phyloP scores from a whole-genome alignment of 345 rosid species.

The Hirschfeldia incana region DNA sequence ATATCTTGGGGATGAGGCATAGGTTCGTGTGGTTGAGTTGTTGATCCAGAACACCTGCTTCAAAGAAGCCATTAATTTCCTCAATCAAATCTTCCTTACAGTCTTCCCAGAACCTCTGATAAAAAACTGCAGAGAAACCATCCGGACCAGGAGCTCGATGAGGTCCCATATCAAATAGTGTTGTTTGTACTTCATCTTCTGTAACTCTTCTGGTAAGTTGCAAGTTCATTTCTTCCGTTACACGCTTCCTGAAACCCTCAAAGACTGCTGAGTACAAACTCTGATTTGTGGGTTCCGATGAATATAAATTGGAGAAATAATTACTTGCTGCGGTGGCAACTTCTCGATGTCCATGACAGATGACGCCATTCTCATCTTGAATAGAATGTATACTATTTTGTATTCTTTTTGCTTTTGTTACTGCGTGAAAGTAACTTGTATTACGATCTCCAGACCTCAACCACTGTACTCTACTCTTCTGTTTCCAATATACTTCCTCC shows the following conservation, averaged over 20 bases:
- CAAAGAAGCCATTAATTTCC: neutral
- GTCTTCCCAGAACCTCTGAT: neutral
- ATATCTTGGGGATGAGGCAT: neutral
- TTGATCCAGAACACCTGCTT: neutral
- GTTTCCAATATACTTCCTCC: neutral
- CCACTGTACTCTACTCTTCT: neutral
- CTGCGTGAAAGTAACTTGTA: neutral
- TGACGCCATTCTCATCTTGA: neutral
- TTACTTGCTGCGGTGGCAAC: neutral
- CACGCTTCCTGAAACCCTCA: neutral
- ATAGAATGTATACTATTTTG: neutral
- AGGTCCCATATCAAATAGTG: too few relatives aligned
- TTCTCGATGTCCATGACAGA: neutral
- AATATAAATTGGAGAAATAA: too few relatives aligned
- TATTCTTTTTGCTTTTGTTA: neutral
- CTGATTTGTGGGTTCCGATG: neutral
- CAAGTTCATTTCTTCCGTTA: neutral
- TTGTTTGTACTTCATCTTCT: neutral
- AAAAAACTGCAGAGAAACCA: neutral
- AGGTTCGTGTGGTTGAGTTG: neutral
- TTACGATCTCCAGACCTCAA: neutral
- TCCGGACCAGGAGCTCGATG: neutral
- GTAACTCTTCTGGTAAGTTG: neutral
- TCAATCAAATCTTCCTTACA: neutral
- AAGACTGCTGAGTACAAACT: neutral